These are phyloP conservation scores for Posidonia australis DNA, from an alignment of 106 monocot species.

Conservation along the genomic window DNA sequence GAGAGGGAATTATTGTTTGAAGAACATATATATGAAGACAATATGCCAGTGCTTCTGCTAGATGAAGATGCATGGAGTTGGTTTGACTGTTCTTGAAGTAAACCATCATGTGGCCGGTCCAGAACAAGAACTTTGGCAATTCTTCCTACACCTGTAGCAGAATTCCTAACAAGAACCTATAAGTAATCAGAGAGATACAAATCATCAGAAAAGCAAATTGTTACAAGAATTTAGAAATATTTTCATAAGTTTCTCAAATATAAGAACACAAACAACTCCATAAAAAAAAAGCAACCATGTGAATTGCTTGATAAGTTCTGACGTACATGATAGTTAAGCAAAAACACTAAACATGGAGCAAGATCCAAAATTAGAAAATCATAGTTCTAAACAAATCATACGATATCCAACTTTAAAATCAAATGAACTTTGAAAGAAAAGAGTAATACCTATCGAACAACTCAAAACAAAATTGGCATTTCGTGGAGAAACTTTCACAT, in stretches of 20 bases:
- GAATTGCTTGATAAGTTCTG: neutral
- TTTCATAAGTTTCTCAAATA: neutral
- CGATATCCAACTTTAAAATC: too few relatives aligned
- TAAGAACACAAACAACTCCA: neutral
- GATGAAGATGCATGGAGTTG: neutral
- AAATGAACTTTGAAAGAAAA: too few relatives aligned
- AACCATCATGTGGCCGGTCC: conserved; percentile 24
- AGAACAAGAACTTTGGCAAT: conserved; percentile 57
- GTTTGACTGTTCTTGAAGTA: conserved; percentile 5
- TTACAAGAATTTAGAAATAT: neutral
- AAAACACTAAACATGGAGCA: too few relatives aligned
- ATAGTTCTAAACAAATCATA: too few relatives aligned
- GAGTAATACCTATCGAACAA: too few relatives aligned
- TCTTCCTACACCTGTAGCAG: conserved; percentile 41
- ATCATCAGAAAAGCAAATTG: neutral
- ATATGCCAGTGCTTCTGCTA: conserved; percentile 20
- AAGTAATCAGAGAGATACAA: neutral
- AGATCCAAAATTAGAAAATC: too few relatives aligned
- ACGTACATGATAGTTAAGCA: neutral
- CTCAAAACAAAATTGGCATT: too few relatives aligned
- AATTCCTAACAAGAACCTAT: conserved; percentile 80
- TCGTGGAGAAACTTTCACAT: too few relatives aligned
- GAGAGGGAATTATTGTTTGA: conserved; percentile 3
- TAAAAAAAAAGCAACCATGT: neutral
- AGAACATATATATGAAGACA: conserved; percentile 40